Evolutionary conservation across 345 rosid genomes (phyloP).

Genomic region (Geranium brycei): DNA sequence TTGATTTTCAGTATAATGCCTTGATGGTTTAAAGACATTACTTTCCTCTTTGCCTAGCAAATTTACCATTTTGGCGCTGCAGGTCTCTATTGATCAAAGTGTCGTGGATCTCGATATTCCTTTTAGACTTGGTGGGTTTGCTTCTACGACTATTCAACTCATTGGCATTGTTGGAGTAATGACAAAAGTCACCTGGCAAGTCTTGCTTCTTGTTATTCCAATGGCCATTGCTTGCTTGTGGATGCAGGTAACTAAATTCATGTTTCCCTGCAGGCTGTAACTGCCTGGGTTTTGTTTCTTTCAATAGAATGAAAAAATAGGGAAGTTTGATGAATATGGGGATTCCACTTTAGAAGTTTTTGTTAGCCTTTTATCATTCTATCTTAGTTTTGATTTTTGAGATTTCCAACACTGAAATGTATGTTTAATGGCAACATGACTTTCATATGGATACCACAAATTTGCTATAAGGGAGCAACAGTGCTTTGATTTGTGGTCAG

Average conservation of each 20-base stretch:
- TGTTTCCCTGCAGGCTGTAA: not conserved
- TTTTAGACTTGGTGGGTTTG: constrained; percentile 97
- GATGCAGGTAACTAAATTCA: constrained; percentile 66
- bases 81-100: constrained; percentile 99
- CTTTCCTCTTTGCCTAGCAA: not conserved
- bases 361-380: constrained; percentile 68
- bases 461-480: not conserved
- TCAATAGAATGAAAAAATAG: constrained; percentile 1
- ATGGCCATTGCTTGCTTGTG: constrained; percentile 97
- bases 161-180: constrained; percentile 90
- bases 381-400: no score
- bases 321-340: not conserved
- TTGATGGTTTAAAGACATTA: not conserved
- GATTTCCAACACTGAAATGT: no score
- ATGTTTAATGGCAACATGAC: no score
- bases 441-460: no score
- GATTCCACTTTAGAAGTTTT: no score
- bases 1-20: no score
- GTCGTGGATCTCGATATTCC: constrained; percentile 99
- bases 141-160: constrained; percentile 97
- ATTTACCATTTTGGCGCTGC: constrained; percentile 12
- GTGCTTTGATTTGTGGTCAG: not conserved
- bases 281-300: constrained; percentile 5
- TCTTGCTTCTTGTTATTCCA: constrained; percentile 87
- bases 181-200: constrained; percentile 97